A percentile compares a stretch with the other conserved stretches of the same genome.
phyloP scores from a whole-genome alignment of 345 rosid genomes.

The Diplotaxis tenuifolia region DNA sequence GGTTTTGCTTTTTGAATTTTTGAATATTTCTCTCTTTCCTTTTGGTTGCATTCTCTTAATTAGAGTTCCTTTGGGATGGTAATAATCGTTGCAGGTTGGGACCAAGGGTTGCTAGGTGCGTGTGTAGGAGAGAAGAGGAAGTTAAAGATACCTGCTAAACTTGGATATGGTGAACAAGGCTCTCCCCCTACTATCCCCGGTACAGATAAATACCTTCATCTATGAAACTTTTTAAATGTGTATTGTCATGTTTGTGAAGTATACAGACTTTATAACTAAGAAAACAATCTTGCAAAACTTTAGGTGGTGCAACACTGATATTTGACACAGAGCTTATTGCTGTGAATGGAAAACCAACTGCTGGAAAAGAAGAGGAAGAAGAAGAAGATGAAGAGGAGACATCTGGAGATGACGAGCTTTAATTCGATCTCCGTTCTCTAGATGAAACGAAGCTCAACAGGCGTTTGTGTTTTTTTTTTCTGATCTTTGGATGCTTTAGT shows the following conservation, averaged over 20 bases:
- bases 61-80: not conserved
- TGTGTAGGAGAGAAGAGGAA: constrained; percentile 92
- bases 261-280: not conserved
- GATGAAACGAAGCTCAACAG: not conserved
- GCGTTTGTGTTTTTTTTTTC: not conserved
- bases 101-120: constrained; percentile 83
- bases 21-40: not conserved
- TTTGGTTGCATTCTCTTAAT: not conserved
- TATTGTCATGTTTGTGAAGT: not conserved
- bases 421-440: not conserved
- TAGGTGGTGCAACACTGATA: constrained; percentile 92
- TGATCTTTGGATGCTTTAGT: not conserved
- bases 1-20: not conserved
- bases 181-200: constrained; percentile 96
- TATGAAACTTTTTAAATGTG: not conserved
- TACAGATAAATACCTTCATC: constrained; percentile 22
- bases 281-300: constrained; percentile 17
- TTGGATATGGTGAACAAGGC: constrained; percentile 89
- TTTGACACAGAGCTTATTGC: constrained; percentile 90
- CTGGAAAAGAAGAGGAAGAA: constrained; percentile 31
- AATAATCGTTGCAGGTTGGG: constrained; percentile 64
- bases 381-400: constrained; percentile 1
- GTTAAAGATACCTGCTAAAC: constrained; percentile 90
- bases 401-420: constrained; percentile 27
- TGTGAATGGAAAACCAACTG: constrained; percentile 64